These are phyloP conservation scores for Verticillium alfalfae DNA, from an alignment of 2,329 filamentous ascomycete species.

Conservation along the genomic window DNA sequence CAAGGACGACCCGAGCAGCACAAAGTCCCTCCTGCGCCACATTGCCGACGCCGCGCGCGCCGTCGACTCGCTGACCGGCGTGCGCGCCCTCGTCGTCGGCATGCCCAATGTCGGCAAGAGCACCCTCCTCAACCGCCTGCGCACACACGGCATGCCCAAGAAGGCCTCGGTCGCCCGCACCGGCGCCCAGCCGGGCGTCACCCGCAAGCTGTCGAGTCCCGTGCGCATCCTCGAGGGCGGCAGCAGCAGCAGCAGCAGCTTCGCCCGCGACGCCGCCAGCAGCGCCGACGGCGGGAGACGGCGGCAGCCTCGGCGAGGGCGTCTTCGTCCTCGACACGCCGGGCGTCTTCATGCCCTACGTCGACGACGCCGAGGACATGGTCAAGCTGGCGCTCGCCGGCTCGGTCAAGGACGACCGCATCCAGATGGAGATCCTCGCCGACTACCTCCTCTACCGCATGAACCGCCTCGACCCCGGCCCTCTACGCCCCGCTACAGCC, in stretches of 20 bases:
- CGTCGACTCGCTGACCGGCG: slow-evolving; percentile 64
- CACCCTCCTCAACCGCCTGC: slow-evolving; percentile 82
- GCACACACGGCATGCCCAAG: slow-evolving; percentile 56
- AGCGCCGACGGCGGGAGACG: slow-evolving; percentile 11
- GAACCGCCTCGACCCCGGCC: slow-evolving; percentile 59
- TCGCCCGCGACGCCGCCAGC: slow-evolving; percentile 8
- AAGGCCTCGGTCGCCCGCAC: slow-evolving; percentile 68
- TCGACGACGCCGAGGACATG: slow-evolving; percentile 81
- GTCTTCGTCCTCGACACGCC: slow-evolving; percentile 90
- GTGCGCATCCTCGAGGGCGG: slow-evolving; percentile 64
- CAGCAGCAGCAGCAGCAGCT: neutral
- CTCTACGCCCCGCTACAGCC: slow-evolving; percentile 58
- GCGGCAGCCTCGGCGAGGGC: slow-evolving; percentile 39
- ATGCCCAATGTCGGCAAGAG: slow-evolving; percentile 99
- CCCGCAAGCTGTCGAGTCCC: slow-evolving; percentile 73
- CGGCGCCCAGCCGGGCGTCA: slow-evolving; percentile 84
- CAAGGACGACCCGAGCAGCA: slow-evolving; percentile 24
- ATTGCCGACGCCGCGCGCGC: slow-evolving; percentile 23
- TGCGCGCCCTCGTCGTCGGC: slow-evolving; percentile 81
- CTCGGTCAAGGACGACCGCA: slow-evolving; percentile 83
- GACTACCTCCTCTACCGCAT: slow-evolving; percentile 87
- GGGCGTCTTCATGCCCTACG: slow-evolving; percentile 91
- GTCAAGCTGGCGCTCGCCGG: slow-evolving; percentile 89
- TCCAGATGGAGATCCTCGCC: slow-evolving; percentile 70
- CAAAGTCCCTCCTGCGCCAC: slow-evolving; percentile 30